Base-by-base conservation (phyloP, 345 rosid genomes). In the Eucalyptus polybractea region DNA sequence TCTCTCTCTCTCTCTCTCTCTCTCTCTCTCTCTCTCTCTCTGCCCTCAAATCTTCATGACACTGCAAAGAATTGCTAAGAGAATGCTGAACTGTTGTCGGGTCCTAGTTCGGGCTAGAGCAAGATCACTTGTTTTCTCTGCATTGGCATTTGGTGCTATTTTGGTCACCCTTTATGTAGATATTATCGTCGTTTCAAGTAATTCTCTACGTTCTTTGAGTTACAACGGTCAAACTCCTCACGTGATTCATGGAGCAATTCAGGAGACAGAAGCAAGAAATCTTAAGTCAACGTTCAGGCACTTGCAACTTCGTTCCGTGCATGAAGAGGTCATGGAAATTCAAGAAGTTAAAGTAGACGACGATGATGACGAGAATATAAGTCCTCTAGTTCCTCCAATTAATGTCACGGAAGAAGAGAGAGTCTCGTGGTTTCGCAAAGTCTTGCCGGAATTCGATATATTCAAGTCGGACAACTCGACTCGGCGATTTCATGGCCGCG, bases 381-480 rank as follows among this genome's bases (percentile, higher is more conserved):
- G 67, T 21, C 88, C 95, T 88, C 85, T 93, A 86, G 86, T 91
- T 60, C 95, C 97, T 89, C 96, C 96, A 1, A 69, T 58, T 33
- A 92, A 92, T 91, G 91, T 86, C 54, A 90, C 95, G 45, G 93
- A 92, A 92, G 92, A 91, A 88, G 91, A 92, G 49, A 92, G 95
- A 65, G 92, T 94, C 5, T 90, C 89, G 21, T 91, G 96, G 96
- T 94, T 96, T 88, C 89, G 90, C 11, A 86, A 86, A 0, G 93
- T 93, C 89, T 91, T 94, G 31, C 89, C 89, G 1, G 93, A 93
- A 4, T 87, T 93, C 53, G 94, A 94, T 87, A 93, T 94, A 86
- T 93, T 97, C 91, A 92, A 87, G 91, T 93, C 96, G 42, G 90
- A 93, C 8, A 89, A 92, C 65, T 40, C 89, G 86, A 92, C 95